These are phyloP conservation scores for Diaporthe citriasiana DNA, from an alignment of 2,329 filamentous ascomycete species.

Conservation along the genomic window DNA sequence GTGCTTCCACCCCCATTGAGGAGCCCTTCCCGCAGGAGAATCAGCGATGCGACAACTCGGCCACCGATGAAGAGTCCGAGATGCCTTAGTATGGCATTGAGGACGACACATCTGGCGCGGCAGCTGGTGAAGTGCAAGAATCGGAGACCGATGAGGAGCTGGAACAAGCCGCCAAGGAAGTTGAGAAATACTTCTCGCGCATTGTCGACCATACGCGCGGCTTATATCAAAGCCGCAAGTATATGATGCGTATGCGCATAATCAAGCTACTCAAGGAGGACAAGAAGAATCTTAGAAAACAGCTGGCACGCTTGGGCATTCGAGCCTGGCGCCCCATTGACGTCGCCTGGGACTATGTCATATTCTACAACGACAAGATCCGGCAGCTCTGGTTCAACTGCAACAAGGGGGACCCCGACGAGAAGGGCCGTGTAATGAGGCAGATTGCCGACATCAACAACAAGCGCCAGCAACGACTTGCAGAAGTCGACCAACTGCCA, in stretches of 20 bases:
- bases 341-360: constrained; percentile 23
- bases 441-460: constrained; percentile 8
- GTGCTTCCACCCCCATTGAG: too few relatives aligned
- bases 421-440: constrained; percentile 10
- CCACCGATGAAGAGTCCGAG: constrained; percentile 15
- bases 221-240: too few relatives aligned
- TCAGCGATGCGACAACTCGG: not conserved
- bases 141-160: not conserved
- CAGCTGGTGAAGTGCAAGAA: not conserved
- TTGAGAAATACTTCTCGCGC: not conserved
- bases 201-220: not conserved
- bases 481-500: not conserved
- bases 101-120: constrained; percentile 4
- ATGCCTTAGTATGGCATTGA: constrained; percentile 23
- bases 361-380: constrained; percentile 13
- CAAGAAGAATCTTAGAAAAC: not conserved
- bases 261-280: not conserved
- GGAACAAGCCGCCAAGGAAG: not conserved
- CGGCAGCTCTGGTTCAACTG: constrained; percentile 10
- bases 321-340: not conserved
- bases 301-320: not conserved
- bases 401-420: not conserved
- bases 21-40: constrained; percentile 1
- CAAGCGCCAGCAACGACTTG: constrained; percentile 8
- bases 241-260: not conserved